Conservation (phyloP, 805 yeast species). For the Metschnikowia baotianmanensis region DNA sequence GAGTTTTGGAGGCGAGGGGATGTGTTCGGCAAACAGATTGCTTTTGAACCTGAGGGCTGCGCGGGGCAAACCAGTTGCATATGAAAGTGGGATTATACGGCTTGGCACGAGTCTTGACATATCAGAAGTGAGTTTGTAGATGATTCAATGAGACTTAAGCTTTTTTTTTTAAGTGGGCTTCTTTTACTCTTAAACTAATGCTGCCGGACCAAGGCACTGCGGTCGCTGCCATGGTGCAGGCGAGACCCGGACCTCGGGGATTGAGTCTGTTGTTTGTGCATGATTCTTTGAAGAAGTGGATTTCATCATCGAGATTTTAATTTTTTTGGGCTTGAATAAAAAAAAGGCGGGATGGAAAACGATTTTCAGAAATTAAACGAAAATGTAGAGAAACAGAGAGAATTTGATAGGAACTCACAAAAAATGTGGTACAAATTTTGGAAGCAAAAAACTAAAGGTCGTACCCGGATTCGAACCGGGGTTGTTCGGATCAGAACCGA, state of each 20-base stretch:
- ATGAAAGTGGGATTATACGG: neutral
- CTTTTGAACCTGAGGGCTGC: constrained; percentile 6
- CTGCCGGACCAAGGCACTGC: neutral
- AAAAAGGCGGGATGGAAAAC: too few relatives aligned
- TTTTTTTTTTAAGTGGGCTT: too few relatives aligned
- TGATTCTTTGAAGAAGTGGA: neutral
- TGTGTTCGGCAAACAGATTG: constrained; percentile 25
- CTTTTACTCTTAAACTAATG: too few relatives aligned
- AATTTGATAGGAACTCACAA: too few relatives aligned
- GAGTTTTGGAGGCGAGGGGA: constrained; percentile 63
- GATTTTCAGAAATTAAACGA: too few relatives aligned
- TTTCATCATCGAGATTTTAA: neutral
- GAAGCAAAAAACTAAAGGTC: constrained; percentile 46
- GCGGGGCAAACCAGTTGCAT: neutral
- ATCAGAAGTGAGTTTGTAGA: too few relatives aligned
- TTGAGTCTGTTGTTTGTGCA: too few relatives aligned
- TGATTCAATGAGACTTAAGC: too few relatives aligned
- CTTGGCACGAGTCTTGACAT: too few relatives aligned
- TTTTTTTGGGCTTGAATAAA: neutral
- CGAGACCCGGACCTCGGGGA: neutral
- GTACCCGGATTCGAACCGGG: constrained; percentile 86
- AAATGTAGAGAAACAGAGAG: neutral
- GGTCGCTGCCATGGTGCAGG: neutral
- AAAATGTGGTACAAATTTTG: neutral
- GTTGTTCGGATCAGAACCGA: constrained; percentile 80